Evolutionary conservation across 768 basidiomycete genomes (phyloP), one percentile per base, ranked within the genome.

Genomic region (Lepiota venenata): DNA sequence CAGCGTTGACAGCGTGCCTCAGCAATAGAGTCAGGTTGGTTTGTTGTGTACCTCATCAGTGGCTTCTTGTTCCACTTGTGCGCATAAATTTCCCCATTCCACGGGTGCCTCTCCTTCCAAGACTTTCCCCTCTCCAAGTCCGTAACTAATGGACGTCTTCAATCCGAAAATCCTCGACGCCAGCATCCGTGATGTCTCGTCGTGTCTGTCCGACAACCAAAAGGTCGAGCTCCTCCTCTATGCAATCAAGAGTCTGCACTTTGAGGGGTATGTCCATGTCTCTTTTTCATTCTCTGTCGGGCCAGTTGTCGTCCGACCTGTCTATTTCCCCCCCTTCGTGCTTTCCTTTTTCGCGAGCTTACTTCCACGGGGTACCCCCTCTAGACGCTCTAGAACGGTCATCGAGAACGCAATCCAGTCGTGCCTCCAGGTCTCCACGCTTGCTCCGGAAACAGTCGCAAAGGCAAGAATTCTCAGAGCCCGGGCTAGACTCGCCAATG

Each of bases 191-290:
- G 85, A 88, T 61, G 82, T 86, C 18, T 74, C 79, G 0, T 71
- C 72, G 6, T 77, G 75, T 55, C 74, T 89, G 32, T 73, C 78
- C 3, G 79, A 85, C 64, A 78, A 78, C 59, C 80, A 88, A 64
- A 89, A 88, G 66, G 84, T 79, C 16, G 85, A 85, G 53, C 75
- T 88, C 36, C 71, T 92, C 50, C 67, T 93, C 46, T 84, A 88
- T 59, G 91, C 91, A n/a, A 83, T 93, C 78, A 84, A 86, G 59
- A 87, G 86, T 61, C 81, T 96, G 56, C 82, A 85, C 48, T 74
- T 78, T 44, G 85, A 91, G 55, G 78, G 84, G 84, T 87, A 64
- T 36, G 80, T 68, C 5, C 3, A 35, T 52, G 21, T 47, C 20
- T 29, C 14, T 50, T 42, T 35, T 53, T 60, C 16, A 16, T 18